phyloP scores from a whole-genome alignment of 1,284 basidiomycete genomes.

The Rhizopogon parksii region DNA sequence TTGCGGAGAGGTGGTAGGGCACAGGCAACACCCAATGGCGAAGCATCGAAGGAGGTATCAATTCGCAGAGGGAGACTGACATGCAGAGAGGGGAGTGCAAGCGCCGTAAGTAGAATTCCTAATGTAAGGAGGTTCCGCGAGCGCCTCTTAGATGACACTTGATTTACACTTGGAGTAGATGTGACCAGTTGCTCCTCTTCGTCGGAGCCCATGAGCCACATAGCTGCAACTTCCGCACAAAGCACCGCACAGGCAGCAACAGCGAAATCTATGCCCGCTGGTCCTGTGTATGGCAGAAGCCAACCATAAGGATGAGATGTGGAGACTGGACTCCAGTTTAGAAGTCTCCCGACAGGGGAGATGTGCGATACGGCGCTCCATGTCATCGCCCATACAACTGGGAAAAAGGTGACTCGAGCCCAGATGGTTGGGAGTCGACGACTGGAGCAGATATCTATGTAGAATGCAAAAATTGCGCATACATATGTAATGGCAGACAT shows the following conservation, averaged over 20 bases:
- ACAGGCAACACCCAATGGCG: slow-evolving; percentile 58
- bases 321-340: slow-evolving; percentile 58
- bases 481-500: slow-evolving; percentile 36
- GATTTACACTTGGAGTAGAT: neutral
- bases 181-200: slow-evolving; percentile 12
- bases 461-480: slow-evolving; percentile 33
- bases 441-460: slow-evolving; percentile 32
- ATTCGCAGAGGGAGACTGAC: slow-evolving; percentile 37
- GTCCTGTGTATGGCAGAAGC: slow-evolving; percentile 51
- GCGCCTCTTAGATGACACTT: slow-evolving; percentile 4
- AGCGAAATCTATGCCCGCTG: slow-evolving; percentile 60
- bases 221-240: slow-evolving; percentile 43
- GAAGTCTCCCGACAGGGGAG: slow-evolving; percentile 62
- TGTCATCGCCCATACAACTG: slow-evolving; percentile 56
- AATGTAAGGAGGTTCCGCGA: slow-evolving; percentile 30
- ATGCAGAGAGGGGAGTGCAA: slow-evolving; percentile 53
- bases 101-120: slow-evolving; percentile 33
- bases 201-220: slow-evolving; percentile 46
- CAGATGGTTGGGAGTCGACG: slow-evolving; percentile 29
- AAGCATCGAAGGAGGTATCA: slow-evolving; percentile 36
- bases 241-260: slow-evolving; percentile 65
- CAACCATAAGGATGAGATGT: slow-evolving; percentile 53
- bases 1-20: slow-evolving; percentile 44
- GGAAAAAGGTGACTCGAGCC: slow-evolving; percentile 51
- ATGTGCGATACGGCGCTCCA: slow-evolving; percentile 47